Evolutionary conservation across 2,329 filamentous ascomycete genomes (phyloP).

Genomic region (Sphaceloma murrayae): DNA sequence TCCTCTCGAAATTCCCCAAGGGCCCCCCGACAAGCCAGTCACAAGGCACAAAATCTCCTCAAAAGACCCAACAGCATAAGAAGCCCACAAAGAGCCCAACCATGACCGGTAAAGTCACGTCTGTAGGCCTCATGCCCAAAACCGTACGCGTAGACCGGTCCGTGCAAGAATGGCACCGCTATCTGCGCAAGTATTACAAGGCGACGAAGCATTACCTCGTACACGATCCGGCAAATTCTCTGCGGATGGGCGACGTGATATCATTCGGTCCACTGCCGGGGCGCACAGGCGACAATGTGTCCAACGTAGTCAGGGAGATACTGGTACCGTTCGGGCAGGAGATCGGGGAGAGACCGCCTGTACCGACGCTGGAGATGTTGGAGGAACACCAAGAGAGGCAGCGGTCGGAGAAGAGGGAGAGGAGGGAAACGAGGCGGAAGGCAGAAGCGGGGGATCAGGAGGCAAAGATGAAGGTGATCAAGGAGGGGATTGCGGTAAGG

Average conservation of each 20-base stretch:
- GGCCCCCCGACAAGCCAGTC: background rate
- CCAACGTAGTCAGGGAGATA: slow-evolving; percentile 65
- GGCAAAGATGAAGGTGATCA: slow-evolving; percentile 24
- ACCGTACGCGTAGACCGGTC: slow-evolving; percentile 10
- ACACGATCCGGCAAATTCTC: slow-evolving; percentile 66
- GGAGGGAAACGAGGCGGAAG: slow-evolving; percentile 23
- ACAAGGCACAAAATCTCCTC: background rate
- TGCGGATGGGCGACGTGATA: slow-evolving; percentile 65
- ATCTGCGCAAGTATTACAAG: slow-evolving; percentile 15
- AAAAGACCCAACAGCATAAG: background rate
- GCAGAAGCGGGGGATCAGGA: slow-evolving; percentile 26
- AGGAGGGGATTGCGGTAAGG: slow-evolving; percentile 7
- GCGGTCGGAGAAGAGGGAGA: slow-evolving; percentile 48
- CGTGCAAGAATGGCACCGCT: slow-evolving; percentile 11
- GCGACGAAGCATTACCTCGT: slow-evolving; percentile 49
- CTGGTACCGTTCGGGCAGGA: slow-evolving; percentile 60
- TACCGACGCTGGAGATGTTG: slow-evolving; percentile 56
- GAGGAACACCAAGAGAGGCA: slow-evolving; percentile 46
- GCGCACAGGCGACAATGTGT: slow-evolving; percentile 49
- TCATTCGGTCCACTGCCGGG: slow-evolving; percentile 61
- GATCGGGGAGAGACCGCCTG: slow-evolving; percentile 53
- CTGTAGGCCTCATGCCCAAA: slow-evolving; percentile 9
- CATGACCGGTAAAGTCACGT: slow-evolving; percentile 8
- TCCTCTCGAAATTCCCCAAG: slow-evolving; percentile 10
- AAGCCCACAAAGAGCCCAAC: background rate